phyloP scores from a whole-genome alignment of 1,284 basidiomycete genomes.

The Naganishia albida region DNA sequence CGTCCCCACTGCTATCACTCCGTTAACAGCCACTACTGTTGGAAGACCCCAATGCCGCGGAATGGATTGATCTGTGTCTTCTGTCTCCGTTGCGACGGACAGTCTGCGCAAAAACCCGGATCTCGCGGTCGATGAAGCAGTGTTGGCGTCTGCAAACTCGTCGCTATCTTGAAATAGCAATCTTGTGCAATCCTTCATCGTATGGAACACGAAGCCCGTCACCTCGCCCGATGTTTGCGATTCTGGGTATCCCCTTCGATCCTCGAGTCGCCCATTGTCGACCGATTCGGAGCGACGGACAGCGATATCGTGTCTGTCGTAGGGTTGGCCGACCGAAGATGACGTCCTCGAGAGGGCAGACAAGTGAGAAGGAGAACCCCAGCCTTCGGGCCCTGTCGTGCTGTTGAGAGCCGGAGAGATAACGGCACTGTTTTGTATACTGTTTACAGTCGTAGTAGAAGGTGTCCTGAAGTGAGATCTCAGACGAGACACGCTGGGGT shows the following conservation, averaged over 20 bases:
- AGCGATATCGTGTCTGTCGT: too few relatives aligned
- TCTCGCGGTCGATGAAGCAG: neutral
- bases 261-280: too few relatives aligned
- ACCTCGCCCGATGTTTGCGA: neutral
- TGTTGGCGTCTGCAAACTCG: neutral
- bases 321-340: constrained; percentile 57
- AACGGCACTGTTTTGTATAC: constrained; percentile 51
- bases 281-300: too few relatives aligned
- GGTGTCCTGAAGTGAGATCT: constrained; percentile 60
- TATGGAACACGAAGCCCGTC: constrained; percentile 25
- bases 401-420: constrained; percentile 7
- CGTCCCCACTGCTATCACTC: constrained; percentile 86
- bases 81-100: constrained; percentile 3
- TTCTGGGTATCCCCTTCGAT: neutral
- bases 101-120: constrained; percentile 9
- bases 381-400: constrained; percentile 58
- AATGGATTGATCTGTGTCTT: neutral
- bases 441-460: constrained; percentile 59
- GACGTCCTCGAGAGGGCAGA: constrained; percentile 70
- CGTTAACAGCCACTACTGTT: constrained; percentile 80
- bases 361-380: constrained; percentile 61
- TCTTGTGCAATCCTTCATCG: constrained; percentile 25
- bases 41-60: constrained; percentile 61
- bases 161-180: neutral
- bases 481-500: constrained; percentile 78